These are phyloP conservation scores for Cryptococcus sp. DNA, from an alignment of 1,284 basidiomycete genomes.

Conservation along the genomic window DNA sequence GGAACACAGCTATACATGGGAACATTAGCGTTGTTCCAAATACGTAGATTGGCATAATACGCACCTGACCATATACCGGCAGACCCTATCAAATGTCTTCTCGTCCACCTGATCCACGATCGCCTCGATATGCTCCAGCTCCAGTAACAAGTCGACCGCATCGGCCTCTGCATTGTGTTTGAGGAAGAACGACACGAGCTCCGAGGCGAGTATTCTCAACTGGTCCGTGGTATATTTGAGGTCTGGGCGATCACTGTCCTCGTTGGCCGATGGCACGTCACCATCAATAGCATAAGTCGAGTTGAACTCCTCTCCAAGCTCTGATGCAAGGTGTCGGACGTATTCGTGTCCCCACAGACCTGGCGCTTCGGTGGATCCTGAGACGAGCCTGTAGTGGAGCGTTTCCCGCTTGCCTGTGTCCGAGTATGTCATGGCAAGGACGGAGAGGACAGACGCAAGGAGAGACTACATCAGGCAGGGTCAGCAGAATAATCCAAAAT, in stretches of 20 bases:
- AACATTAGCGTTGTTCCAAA: neutral
- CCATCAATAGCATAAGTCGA: slow-evolving; percentile 54
- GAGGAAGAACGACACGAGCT: slow-evolving; percentile 89
- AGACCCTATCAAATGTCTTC: slow-evolving; percentile 83
- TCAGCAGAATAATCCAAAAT: neutral
- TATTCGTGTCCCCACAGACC: slow-evolving; percentile 99
- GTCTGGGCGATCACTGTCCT: slow-evolving; percentile 9
- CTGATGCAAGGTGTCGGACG: slow-evolving; percentile 93
- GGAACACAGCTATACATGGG: slow-evolving; percentile 70
- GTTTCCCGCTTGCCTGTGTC: slow-evolving; percentile 95
- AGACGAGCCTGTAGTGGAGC: slow-evolving; percentile 83
- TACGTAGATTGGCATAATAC: slow-evolving; percentile 33
- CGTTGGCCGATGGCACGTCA: slow-evolving; percentile 15
- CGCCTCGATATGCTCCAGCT: slow-evolving; percentile 85
- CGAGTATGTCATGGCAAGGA: slow-evolving; percentile 99
- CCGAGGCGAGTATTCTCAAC: slow-evolving; percentile 73
- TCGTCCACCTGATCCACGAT: slow-evolving; percentile 75
- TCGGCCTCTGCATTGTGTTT: slow-evolving; percentile 97
- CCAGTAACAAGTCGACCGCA: slow-evolving; percentile 93
- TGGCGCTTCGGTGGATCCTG: slow-evolving; percentile 80
- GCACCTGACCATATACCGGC: slow-evolving; percentile 94
- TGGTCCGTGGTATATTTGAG: slow-evolving; percentile 58
- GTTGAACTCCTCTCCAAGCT: slow-evolving; percentile 90
- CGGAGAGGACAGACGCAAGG: slow-evolving; percentile 97
- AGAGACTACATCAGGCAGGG: slow-evolving; percentile 63